Percentiles rank a stretch among this genome's conserved stretches.
Conservation (phyloP, 1,139 yeast genomes). For the Blastobotrys elegans region DNA sequence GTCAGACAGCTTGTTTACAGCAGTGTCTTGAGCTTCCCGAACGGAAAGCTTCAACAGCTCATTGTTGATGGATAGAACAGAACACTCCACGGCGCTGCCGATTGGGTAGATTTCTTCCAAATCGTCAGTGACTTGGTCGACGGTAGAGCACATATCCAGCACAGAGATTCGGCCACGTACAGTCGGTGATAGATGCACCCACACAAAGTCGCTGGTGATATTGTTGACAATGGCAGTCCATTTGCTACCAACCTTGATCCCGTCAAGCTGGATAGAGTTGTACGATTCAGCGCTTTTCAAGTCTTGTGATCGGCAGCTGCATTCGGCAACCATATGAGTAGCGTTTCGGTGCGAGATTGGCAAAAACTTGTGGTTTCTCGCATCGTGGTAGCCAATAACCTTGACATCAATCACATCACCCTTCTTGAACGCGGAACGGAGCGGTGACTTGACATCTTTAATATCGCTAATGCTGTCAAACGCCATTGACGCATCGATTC, state of each 20-base stretch:
- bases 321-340: slow-evolving; percentile 58
- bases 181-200: slow-evolving; percentile 68
- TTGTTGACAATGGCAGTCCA: slow-evolving; percentile 52
- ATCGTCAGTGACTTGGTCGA: slow-evolving; percentile 40
- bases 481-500: slow-evolving; percentile 71
- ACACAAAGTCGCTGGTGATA: slow-evolving; percentile 49
- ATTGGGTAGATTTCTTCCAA: slow-evolving; percentile 56
- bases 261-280: slow-evolving; percentile 36
- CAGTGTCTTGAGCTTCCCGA: slow-evolving; percentile 31
- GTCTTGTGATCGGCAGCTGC: slow-evolving; percentile 49
- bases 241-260: slow-evolving; percentile 42
- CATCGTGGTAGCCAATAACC: slow-evolving; percentile 75
- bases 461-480: slow-evolving; percentile 55
- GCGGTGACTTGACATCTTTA: slow-evolving; percentile 53
- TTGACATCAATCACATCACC: slow-evolving; percentile 59
- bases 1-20: slow-evolving; percentile 43
- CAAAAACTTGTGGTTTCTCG: slow-evolving; percentile 61
- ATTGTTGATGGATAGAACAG: slow-evolving; percentile 49
- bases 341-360: slow-evolving; percentile 61
- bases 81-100: slow-evolving; percentile 64
- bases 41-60: slow-evolving; percentile 49
- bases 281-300: slow-evolving; percentile 31
- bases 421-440: slow-evolving; percentile 47
- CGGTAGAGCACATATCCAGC: slow-evolving; percentile 54
- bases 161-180: slow-evolving; percentile 64